Percentiles rank a stretch among this genome's conserved stretches.
Conservation (phyloP, 495 filamentous ascomycete genomes). For the Penicillium lividum region DNA sequence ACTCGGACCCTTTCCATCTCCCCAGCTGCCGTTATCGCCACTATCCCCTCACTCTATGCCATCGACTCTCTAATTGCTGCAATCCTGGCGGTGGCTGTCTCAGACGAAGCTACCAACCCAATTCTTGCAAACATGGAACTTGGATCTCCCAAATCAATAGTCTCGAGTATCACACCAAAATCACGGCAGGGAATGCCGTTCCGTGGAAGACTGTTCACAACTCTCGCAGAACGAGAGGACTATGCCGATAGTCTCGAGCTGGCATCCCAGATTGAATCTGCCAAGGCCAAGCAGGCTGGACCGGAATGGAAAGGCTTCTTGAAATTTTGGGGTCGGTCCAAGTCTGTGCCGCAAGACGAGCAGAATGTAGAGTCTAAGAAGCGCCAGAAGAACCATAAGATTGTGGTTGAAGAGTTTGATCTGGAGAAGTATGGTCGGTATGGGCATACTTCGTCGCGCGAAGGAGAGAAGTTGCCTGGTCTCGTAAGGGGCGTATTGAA, state of each 20-base stretch:
- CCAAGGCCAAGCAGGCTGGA: slow-evolving; percentile 10
- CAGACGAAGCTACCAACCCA: slow-evolving; percentile 52
- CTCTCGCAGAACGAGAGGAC: slow-evolving; percentile 46
- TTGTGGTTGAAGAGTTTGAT: slow-evolving; percentile 47
- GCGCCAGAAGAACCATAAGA: slow-evolving; percentile 28
- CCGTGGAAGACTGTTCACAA: slow-evolving; percentile 37
- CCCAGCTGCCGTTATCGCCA: slow-evolving; percentile 41
- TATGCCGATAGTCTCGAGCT: slow-evolving; percentile 35
- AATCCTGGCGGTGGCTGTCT: slow-evolving; percentile 66
- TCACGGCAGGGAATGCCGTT: slow-evolving; percentile 16
- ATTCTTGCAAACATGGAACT: slow-evolving; percentile 39
- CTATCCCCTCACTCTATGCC: slow-evolving; percentile 63
- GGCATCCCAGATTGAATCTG: slow-evolving; percentile 34
- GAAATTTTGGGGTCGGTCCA: slow-evolving; percentile 24
- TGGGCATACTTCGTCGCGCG: slow-evolving; percentile 32
- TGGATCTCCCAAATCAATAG: slow-evolving; percentile 18
- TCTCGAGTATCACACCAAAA: slow-evolving; percentile 1
- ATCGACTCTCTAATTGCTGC: slow-evolving; percentile 74
- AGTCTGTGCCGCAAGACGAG: slow-evolving; percentile 2
- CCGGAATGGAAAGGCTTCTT: slow-evolving; percentile 21
- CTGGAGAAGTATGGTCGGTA: slow-evolving; percentile 48
- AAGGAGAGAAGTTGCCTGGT: slow-evolving; percentile 43
- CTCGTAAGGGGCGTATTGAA: slow-evolving; percentile 35
- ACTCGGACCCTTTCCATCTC: slow-evolving; percentile 50
- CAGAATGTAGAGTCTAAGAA: slow-evolving; percentile 19